phyloP scores from a whole-genome alignment of 2,329 filamentous ascomycete genomes.

The Camptophora hylomeconis region DNA sequence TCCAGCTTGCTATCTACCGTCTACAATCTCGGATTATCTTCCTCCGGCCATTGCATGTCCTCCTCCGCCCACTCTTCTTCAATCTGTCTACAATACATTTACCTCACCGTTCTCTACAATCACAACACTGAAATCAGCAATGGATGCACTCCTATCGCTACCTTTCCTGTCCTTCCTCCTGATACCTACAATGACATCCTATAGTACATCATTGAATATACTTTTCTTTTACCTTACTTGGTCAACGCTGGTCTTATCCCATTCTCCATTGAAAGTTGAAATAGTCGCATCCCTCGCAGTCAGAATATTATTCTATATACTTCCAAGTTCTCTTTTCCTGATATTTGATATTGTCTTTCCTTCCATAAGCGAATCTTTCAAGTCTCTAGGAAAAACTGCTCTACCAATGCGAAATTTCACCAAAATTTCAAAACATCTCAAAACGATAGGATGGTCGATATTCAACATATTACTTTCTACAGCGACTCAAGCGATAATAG shows the following conservation, averaged over 20 bases:
- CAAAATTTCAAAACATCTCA: constrained; percentile 22
- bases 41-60: constrained; percentile 15
- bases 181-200: constrained; percentile 49
- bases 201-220: constrained; percentile 68
- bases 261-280: constrained; percentile 63
- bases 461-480: constrained; percentile 44
- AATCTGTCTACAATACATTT: constrained; percentile 12
- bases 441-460: constrained; percentile 40
- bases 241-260: constrained; percentile 67
- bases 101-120: constrained; percentile 16
- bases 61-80: constrained; percentile 13
- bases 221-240: constrained; percentile 87
- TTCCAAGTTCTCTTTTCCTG: constrained; percentile 61
- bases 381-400: constrained; percentile 46
- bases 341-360: constrained; percentile 60
- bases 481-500: constrained; percentile 41
- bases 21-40: constrained; percentile 12
- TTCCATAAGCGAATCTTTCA: constrained; percentile 54
- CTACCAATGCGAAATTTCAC: constrained; percentile 30
- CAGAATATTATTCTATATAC: constrained; percentile 55
- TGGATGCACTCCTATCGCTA: constrained; percentile 59
- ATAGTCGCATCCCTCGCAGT: constrained; percentile 56
- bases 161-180: constrained; percentile 58
- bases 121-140: constrained; percentile 16
- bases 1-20: constrained; percentile 16